phyloP scores from a whole-genome alignment of 2,329 filamentous ascomycete species.

The Fusarium sp. region DNA sequence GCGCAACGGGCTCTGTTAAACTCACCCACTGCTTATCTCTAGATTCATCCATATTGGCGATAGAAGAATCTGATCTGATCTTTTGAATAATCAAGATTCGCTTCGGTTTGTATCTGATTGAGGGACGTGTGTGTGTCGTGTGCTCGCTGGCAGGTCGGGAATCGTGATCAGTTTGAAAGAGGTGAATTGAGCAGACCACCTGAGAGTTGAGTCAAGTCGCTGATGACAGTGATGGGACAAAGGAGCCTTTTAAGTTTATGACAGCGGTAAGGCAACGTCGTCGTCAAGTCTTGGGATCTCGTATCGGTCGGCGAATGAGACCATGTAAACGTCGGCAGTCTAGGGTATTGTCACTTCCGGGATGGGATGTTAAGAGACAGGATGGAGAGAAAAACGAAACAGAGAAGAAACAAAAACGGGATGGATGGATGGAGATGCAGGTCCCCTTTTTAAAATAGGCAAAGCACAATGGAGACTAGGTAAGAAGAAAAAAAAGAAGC shows the following conservation, averaged over 20 bases:
- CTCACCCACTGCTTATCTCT: constrained; percentile 63
- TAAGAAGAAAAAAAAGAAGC: constrained; percentile 9
- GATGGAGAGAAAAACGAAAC: constrained; percentile 1
- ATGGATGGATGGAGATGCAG: constrained; percentile 16
- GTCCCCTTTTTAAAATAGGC: constrained; percentile 19
- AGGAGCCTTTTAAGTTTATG: background rate
- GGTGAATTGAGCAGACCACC: background rate
- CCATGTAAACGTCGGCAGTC: background rate
- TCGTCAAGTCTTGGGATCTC: background rate
- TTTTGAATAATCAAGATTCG: background rate
- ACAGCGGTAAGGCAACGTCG: background rate
- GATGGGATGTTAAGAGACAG: constrained; percentile 1
- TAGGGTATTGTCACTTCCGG: background rate
- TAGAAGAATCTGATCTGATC: constrained; percentile 5
- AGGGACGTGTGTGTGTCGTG: background rate
- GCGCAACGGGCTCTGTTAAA: constrained; percentile 24
- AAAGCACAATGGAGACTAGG: constrained; percentile 4
- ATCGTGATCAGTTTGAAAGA: background rate
- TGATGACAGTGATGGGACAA: background rate
- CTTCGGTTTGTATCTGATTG: background rate
- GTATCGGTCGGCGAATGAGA: constrained; percentile 5
- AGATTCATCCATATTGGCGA: constrained; percentile 37
- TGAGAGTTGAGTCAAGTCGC: background rate
- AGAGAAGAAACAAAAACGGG: constrained; percentile 11
- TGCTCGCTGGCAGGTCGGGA: background rate